phyloP scores from a whole-genome alignment of 148 eudicot species.

The Rhododendron simsii region DNA sequence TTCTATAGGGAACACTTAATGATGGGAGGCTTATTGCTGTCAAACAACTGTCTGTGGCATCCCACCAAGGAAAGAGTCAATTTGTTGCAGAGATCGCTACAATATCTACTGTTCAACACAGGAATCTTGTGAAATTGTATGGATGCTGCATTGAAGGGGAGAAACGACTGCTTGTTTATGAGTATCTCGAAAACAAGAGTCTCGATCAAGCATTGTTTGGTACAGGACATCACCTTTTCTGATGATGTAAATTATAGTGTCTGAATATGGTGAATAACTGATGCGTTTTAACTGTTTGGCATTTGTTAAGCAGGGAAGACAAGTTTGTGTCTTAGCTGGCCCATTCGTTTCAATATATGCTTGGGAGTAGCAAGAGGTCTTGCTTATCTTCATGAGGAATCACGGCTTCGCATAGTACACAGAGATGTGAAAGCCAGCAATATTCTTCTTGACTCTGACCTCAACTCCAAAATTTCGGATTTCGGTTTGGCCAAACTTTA shows the following conservation, averaged over 20 bases:
- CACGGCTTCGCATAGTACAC: conserved; percentile 73
- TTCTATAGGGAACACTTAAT: conserved; percentile 55
- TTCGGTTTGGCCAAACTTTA: conserved; percentile 93
- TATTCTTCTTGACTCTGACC: conserved; percentile 73
- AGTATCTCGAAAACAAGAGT: conserved; percentile 81
- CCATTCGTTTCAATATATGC: neutral
- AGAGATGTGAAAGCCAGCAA: conserved; percentile 94
- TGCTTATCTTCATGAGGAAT: conserved; percentile 81
- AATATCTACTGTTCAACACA: conserved; percentile 83
- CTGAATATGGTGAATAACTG: neutral
- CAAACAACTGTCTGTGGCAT: conserved; percentile 70
- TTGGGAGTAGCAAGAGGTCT: conserved; percentile 66
- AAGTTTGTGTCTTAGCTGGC: conserved; percentile 51
- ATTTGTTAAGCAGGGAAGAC: conserved; percentile 32
- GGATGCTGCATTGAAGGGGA: conserved; percentile 92
- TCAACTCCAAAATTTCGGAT: conserved; percentile 82
- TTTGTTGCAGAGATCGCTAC: conserved; percentile 87
- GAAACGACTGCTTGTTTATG: conserved; percentile 82
- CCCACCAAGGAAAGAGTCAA: conserved; percentile 78
- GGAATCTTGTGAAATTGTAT: conserved; percentile 74
- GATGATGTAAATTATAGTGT: neutral
- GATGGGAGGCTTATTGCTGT: conserved; percentile 83
- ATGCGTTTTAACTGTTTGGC: neutral
- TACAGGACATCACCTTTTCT: conserved; percentile 12
- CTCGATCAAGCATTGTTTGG: conserved; percentile 90